phyloP scores from a whole-genome alignment of 1,284 basidiomycete genomes.

The Rugosomyces carneus region DNA sequence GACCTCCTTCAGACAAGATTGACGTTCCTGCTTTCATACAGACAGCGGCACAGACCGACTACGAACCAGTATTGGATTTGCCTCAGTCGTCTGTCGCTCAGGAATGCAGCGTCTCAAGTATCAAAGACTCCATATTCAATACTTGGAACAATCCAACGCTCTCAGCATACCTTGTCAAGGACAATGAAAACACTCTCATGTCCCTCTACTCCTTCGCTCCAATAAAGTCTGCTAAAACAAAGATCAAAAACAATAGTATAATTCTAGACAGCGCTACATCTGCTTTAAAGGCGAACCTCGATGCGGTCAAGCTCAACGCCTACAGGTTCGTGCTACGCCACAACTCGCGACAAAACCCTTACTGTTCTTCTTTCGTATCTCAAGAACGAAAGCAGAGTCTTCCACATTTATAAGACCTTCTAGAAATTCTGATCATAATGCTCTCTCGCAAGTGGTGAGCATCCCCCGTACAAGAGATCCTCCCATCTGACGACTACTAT shows the following conservation, averaged over 20 bases:
- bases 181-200: constrained; percentile 44
- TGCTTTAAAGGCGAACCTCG: constrained; percentile 42
- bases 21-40: constrained; percentile 38
- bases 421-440: constrained; percentile 61
- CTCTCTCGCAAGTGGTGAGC: constrained; percentile 41
- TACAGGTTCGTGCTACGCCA: constrained; percentile 45
- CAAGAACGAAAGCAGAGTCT: constrained; percentile 46
- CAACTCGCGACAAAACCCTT: not conserved
- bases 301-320: constrained; percentile 43
- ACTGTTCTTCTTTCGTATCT: constrained; percentile 8
- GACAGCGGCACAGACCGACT: constrained; percentile 13
- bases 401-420: constrained; percentile 57
- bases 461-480: not conserved
- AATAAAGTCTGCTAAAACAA: constrained; percentile 38
- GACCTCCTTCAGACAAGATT: constrained; percentile 48
- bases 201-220: constrained; percentile 34
- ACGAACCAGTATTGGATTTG: not conserved
- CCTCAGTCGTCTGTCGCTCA: not conserved
- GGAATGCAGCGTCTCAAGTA: constrained; percentile 45
- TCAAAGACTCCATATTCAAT: constrained; percentile 39
- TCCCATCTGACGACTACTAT: constrained; percentile 8
- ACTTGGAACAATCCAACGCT: constrained; percentile 51
- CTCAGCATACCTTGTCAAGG: constrained; percentile 48
- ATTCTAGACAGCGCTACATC: constrained; percentile 37
- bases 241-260: constrained; percentile 30